phyloP scores from a whole-genome alignment of 2,329 filamentous ascomycete species.

The Phaeosphaeriaceae sp. region DNA sequence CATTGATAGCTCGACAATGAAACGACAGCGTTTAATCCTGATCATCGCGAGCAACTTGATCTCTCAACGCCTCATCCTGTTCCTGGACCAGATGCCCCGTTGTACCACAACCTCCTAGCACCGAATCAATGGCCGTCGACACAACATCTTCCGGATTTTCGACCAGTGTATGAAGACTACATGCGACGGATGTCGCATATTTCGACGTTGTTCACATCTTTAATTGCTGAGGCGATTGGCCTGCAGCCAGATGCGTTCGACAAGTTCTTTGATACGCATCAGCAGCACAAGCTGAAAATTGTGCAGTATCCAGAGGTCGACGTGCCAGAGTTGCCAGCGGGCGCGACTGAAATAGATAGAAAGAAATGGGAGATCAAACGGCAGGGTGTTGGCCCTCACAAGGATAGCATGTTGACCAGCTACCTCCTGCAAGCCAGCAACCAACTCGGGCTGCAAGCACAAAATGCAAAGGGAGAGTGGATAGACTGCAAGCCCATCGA shows the following conservation, averaged over 20 bases:
- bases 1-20: constrained; percentile 59
- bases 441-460: constrained; percentile 82
- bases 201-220: constrained; percentile 76
- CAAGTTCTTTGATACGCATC: constrained; percentile 75
- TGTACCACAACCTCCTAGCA: constrained; percentile 78
- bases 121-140: constrained; percentile 80
- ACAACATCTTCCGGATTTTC: constrained; percentile 71
- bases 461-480: constrained; percentile 80
- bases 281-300: constrained; percentile 89
- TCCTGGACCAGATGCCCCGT: constrained; percentile 68
- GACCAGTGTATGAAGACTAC: constrained; percentile 74
- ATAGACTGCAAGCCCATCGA: constrained; percentile 80
- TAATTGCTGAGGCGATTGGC: constrained; percentile 85
- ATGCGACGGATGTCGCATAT: constrained; percentile 77
- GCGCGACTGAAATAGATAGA: constrained; percentile 41
- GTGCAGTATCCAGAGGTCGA: constrained; percentile 80
- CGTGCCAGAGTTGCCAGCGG: constrained; percentile 35
- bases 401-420: constrained; percentile 83
- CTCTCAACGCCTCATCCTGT: constrained; percentile 79
- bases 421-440: constrained; percentile 81
- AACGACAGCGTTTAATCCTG: constrained; percentile 75
- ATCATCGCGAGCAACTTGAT: constrained; percentile 88
- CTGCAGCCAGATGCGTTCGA: constrained; percentile 74
- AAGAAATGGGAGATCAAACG: constrained; percentile 63
- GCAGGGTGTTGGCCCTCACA: constrained; percentile 77